phyloP scores from a whole-genome alignment of 1,284 basidiomycete genomes.

The Leccinum variabile region DNA sequence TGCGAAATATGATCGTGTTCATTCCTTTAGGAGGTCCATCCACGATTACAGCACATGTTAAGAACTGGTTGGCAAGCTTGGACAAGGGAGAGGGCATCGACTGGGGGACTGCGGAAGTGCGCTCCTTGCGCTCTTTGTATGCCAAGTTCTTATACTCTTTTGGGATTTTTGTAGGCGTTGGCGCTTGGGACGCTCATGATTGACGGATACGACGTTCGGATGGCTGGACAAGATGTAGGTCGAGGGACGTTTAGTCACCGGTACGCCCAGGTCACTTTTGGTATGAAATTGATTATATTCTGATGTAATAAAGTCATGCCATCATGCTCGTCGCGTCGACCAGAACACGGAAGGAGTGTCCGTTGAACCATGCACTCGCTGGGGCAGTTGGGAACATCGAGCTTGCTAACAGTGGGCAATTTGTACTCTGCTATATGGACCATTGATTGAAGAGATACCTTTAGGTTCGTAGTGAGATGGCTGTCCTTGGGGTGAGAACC shows the following conservation, averaged over 20 bases:
- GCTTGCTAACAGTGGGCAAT: conserved; percentile 75
- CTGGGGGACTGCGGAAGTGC: conserved; percentile 85
- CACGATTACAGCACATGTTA: conserved; percentile 80
- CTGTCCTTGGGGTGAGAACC: conserved; percentile 71
- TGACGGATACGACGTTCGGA: conserved; percentile 78
- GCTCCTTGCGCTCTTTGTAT: conserved; percentile 6
- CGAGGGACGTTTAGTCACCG: conserved; percentile 89
- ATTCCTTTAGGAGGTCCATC: conserved; percentile 65
- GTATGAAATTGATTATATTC: background rate
- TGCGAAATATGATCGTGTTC: background rate
- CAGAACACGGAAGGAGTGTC: conserved; percentile 78
- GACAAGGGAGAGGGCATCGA: conserved; percentile 74
- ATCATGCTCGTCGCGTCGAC: conserved; percentile 70
- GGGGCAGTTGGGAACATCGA: conserved; percentile 72
- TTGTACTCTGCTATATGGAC: background rate
- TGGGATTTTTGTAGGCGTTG: conserved; percentile 51
- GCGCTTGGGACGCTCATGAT: conserved; percentile 83
- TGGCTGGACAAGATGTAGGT: conserved; percentile 90
- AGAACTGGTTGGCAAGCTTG: conserved; percentile 70
- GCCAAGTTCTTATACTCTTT: background rate
- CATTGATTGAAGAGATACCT: background rate
- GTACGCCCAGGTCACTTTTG: conserved; percentile 33
- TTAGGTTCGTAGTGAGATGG: conserved; percentile 83
- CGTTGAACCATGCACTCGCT: conserved; percentile 64
- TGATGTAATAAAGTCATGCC: conserved; percentile 57